A percentile compares a stretch with the other conserved stretches of the same genome.
These are phyloP conservation scores for Chrysoporthe cubensis DNA, from an alignment of 2,329 filamentous ascomycete species.

Conservation along the genomic window DNA sequence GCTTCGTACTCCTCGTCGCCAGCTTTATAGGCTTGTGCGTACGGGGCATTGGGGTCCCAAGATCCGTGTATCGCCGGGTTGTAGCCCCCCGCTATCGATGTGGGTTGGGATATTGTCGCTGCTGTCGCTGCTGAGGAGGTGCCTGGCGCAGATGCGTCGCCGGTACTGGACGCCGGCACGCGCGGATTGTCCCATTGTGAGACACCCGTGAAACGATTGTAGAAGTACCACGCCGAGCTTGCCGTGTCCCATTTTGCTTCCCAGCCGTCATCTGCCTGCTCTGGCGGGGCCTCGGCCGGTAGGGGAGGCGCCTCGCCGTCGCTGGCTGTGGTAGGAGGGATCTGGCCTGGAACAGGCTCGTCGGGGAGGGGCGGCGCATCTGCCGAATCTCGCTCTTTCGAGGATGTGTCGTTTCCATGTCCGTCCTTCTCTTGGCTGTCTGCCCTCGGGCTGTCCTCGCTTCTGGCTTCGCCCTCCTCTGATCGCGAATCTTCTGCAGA, in stretches of 20 bases:
- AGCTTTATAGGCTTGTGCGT: slow-evolving; percentile 66
- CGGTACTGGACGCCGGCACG: slow-evolving; percentile 53
- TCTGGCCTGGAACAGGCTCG: slow-evolving; percentile 16
- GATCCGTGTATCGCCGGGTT: slow-evolving; percentile 95
- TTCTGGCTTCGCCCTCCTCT: slow-evolving; percentile 28
- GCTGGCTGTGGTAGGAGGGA: too few relatives aligned
- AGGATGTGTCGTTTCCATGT: background rate
- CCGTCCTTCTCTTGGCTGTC: background rate
- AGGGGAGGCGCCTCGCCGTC: slow-evolving; percentile 41
- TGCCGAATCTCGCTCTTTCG: background rate
- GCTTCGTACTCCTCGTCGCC: slow-evolving; percentile 40
- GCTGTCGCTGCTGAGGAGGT: slow-evolving; percentile 34
- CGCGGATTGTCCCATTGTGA: slow-evolving; percentile 89
- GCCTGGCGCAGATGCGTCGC: slow-evolving; percentile 33
- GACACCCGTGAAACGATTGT: slow-evolving; percentile 75
- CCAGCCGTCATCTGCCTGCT: slow-evolving; percentile 73
- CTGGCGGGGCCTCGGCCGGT: slow-evolving; percentile 47
- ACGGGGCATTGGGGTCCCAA: slow-evolving; percentile 96
- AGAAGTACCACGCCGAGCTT: slow-evolving; percentile 77
- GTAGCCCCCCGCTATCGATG: slow-evolving; percentile 71
- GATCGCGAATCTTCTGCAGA: slow-evolving; percentile 22
- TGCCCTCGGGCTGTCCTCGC: slow-evolving; percentile 11
- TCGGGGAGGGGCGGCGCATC: slow-evolving; percentile 25
- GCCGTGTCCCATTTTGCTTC: slow-evolving; percentile 75
- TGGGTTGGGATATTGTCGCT: slow-evolving; percentile 36